Percentiles rank a stretch among this genome's conserved stretches.
These are phyloP conservation scores for Onygenales sp. DNA, from an alignment of 2,329 filamentous ascomycete species.

Conservation along the genomic window DNA sequence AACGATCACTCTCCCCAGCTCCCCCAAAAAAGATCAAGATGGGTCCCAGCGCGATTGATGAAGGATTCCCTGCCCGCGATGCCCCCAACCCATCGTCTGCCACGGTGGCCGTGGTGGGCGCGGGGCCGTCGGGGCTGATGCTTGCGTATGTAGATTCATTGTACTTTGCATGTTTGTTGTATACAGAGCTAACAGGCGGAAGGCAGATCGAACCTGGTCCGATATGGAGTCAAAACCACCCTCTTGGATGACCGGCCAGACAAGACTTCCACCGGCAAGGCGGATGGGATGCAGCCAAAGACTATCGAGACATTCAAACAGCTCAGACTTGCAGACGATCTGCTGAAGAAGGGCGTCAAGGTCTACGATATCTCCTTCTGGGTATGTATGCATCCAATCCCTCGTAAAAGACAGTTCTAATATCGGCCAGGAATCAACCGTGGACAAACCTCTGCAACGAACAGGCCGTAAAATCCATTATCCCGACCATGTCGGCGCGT, in stretches of 20 bases:
- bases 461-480: slow-evolving; percentile 61
- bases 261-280: slow-evolving; percentile 57
- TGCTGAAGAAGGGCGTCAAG: slow-evolving; percentile 57
- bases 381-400: slow-evolving; percentile 32
- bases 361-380: slow-evolving; percentile 70
- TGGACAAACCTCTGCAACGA: slow-evolving; percentile 45
- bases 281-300: slow-evolving; percentile 68
- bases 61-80: slow-evolving; percentile 16
- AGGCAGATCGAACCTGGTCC: slow-evolving; percentile 48
- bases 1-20: slow-evolving; percentile 10
- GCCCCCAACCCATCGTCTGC: slow-evolving; percentile 11
- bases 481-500: slow-evolving; percentile 42
- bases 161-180: neutral
- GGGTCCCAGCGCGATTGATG: slow-evolving; percentile 20
- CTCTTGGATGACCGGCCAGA: slow-evolving; percentile 49
- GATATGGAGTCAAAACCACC: slow-evolving; percentile 37
- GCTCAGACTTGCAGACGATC: slow-evolving; percentile 59
- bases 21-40: slow-evolving; percentile 14
- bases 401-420: neutral
- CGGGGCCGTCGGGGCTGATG: slow-evolving; percentile 36
- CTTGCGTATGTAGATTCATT: slow-evolving; percentile 23
- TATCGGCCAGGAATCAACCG: slow-evolving; percentile 25
- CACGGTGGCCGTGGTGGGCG: slow-evolving; percentile 38
- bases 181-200: slow-evolving; percentile 13
- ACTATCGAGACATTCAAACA: slow-evolving; percentile 68